Conservation (phyloP, 352 stramenopile species). For the Globisporangium radiosum region DNA sequence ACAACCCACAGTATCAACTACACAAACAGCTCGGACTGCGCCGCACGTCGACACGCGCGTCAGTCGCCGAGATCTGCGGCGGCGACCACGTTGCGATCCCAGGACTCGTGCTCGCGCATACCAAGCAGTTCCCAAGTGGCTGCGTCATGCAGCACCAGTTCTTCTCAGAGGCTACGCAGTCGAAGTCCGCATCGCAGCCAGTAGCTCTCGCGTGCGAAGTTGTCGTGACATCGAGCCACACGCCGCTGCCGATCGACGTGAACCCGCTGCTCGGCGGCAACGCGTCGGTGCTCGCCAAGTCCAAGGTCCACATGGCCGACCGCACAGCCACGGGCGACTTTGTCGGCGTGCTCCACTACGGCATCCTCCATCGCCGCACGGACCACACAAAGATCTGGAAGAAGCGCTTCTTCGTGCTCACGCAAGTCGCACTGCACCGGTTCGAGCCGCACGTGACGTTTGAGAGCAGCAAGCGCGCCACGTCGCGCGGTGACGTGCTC, state of each 20-base stretch:
- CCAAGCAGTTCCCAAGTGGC: conserved; percentile 20
- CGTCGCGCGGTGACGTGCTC: conserved; percentile 19
- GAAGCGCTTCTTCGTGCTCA: conserved; percentile 40
- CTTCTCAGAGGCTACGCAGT: conserved; percentile 5
- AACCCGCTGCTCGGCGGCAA: conserved; percentile 11
- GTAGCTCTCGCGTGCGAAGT: conserved; percentile 22
- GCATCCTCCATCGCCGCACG: conserved; percentile 20
- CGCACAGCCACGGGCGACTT: conserved; percentile 33
- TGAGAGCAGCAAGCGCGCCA: conserved; percentile 13
- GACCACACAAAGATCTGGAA: conserved; percentile 34
- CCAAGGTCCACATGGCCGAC: conserved; percentile 17
- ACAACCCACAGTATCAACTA: conserved; percentile 2
- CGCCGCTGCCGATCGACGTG: conserved; percentile 6
- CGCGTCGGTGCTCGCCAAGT: conserved; percentile 7
- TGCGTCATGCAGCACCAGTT: conserved; percentile 27
- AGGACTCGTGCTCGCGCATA: conserved; percentile 16
- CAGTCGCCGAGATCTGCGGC: conserved; percentile 26
- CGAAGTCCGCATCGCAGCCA: too few relatives aligned
- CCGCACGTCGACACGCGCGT: conserved; percentile 4
- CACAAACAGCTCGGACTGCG: conserved; percentile 14
- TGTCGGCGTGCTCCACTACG: conserved; percentile 27
- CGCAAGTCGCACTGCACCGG: conserved; percentile 31
- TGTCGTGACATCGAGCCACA: conserved; percentile 18
- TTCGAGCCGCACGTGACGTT: conserved; percentile 24
- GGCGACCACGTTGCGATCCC: conserved; percentile 25